Evolutionary conservation across 2,329 filamentous ascomycete species (phyloP).

Genomic region (Fusarium nisikadoi): DNA sequence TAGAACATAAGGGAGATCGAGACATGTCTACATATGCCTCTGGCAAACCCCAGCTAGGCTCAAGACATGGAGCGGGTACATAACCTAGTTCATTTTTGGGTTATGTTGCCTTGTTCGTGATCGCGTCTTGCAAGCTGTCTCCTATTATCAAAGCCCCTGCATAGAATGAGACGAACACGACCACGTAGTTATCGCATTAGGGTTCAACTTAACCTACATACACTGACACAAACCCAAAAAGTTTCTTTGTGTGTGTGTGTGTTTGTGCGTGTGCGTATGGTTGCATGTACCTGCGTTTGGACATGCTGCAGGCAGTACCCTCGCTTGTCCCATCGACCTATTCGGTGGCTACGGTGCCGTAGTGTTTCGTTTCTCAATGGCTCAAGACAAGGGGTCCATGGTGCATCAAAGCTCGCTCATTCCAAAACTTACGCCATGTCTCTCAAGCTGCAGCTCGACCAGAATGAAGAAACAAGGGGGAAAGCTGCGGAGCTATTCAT

Average conservation of each 20-base stretch:
- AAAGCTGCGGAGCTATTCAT: conserved; percentile 7
- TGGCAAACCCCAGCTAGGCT: conserved; percentile 3
- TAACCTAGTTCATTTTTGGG: conserved; percentile 3
- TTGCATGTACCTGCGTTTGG: conserved; percentile 28
- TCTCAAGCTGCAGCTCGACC: conserved; percentile 4
- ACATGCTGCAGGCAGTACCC: conserved; percentile 14
- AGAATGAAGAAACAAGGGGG: conserved; percentile 4
- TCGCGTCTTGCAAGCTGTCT: conserved; percentile 1
- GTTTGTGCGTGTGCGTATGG: not conserved
- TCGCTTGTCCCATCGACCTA: conserved; percentile 29
- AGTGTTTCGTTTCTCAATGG: conserved; percentile 39
- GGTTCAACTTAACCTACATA: conserved; percentile 4
- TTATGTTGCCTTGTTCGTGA: conserved; percentile 22
- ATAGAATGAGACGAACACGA: conserved; percentile 9
- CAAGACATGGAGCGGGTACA: conserved; percentile 30
- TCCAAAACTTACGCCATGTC: conserved; percentile 28
- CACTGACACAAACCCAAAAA: conserved; percentile 3
- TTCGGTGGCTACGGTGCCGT: conserved; percentile 23
- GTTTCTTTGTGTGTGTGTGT: conserved; percentile 2
- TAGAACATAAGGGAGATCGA: conserved; percentile 24
- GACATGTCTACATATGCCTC: conserved; percentile 14
- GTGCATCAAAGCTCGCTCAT: conserved; percentile 24
- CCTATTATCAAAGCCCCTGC: not conserved
- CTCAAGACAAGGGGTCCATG: conserved; percentile 24
- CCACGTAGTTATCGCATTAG: not conserved